Evolutionary conservation across 495 filamentous ascomycete genomes (phyloP).

Genomic region (Alectoria sarmentosa): DNA sequence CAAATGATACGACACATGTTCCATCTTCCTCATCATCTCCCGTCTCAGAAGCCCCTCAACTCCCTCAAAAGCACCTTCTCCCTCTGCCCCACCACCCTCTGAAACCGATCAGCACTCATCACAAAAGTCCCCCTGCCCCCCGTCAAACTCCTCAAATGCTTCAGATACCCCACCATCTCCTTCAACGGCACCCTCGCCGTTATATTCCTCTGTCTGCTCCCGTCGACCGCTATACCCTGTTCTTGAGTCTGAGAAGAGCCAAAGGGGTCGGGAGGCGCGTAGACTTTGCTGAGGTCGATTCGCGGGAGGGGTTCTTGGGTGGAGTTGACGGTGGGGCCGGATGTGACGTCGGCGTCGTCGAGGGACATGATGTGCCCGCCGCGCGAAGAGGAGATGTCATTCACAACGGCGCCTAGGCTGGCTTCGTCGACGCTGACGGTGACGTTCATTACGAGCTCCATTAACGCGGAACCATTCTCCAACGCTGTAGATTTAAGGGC

Average conservation of each 20-base stretch:
- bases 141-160: constrained; percentile 80
- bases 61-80: constrained; percentile 50
- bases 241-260: constrained; percentile 37
- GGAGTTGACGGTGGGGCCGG: constrained; percentile 27
- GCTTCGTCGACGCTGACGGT: constrained; percentile 77
- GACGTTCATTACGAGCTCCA: constrained; percentile 90
- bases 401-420: constrained; percentile 75
- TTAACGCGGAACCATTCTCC: constrained; percentile 50
- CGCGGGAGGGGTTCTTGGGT: constrained; percentile 30
- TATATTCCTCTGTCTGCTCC: constrained; percentile 51
- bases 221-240: constrained; percentile 18
- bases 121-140: constrained; percentile 86
- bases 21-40: background rate
- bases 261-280: constrained; percentile 81
- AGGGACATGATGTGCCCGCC: constrained; percentile 84
- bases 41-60: constrained; percentile 31
- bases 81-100: constrained; percentile 65
- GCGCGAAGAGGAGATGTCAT: constrained; percentile 74
- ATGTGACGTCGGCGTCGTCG: constrained; percentile 48
- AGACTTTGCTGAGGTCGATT: constrained; percentile 66
- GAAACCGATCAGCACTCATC: constrained; percentile 86
- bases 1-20: background rate
- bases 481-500: constrained; percentile 53
- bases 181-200: constrained; percentile 81
- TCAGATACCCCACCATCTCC: constrained; percentile 96